Percentiles rank a stretch among this genome's conserved stretches.
Evolutionary conservation across 306 rosid genomes (phyloP).

Genomic region (Cajanus cajan): DNA sequence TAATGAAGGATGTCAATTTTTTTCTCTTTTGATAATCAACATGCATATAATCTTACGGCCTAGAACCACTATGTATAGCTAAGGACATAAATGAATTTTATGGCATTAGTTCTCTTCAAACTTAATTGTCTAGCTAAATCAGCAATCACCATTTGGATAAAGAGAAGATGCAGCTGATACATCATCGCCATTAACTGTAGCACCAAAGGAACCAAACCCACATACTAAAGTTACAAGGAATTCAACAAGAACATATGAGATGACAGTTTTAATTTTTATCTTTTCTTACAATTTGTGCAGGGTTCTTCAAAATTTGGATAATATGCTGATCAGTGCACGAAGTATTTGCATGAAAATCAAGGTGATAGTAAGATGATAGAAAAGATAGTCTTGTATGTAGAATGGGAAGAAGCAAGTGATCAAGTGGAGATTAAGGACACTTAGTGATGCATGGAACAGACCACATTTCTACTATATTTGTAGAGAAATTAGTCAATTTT

Average conservation of each 20-base stretch:
- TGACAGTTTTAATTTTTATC: neutral
- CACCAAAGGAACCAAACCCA: neutral
- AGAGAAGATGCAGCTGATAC: too few relatives aligned
- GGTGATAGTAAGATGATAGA: conserved; percentile 28
- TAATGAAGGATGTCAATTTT: neutral
- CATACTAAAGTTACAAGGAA: too few relatives aligned
- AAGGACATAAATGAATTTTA: too few relatives aligned
- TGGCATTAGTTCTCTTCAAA: too few relatives aligned
- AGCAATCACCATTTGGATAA: too few relatives aligned
- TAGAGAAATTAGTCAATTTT: conserved; percentile 35
- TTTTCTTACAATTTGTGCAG: conserved; percentile 60
- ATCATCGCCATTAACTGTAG: too few relatives aligned
- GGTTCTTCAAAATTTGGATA: conserved; percentile 66
- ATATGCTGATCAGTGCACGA: conserved; percentile 55
- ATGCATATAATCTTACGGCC: too few relatives aligned
- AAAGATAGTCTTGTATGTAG: conserved; percentile 45
- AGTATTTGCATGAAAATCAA: conserved; percentile 51
- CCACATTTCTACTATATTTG: conserved; percentile 37
- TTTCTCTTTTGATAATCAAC: neutral
- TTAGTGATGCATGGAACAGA: conserved; percentile 27
- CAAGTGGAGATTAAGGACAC: conserved; percentile 6
- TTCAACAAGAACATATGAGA: neutral
- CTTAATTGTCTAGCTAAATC: too few relatives aligned
- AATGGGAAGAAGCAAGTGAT: neutral
- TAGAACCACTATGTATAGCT: too few relatives aligned